Base-by-base conservation (phyloP, 108 stramenopile genomes). In the Schizochytrium sp. region DNA sequence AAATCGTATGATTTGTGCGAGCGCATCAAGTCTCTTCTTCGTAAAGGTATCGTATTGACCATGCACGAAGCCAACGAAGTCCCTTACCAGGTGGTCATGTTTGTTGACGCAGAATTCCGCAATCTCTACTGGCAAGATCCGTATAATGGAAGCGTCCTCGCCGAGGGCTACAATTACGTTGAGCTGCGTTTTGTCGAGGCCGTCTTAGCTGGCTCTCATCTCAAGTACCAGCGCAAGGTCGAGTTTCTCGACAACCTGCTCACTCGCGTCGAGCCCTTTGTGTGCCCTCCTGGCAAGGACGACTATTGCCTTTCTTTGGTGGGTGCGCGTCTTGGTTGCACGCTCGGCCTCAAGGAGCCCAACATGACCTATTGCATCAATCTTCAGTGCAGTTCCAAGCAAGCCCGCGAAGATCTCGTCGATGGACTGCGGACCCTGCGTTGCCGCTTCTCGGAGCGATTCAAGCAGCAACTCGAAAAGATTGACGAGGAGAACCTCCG, bases 91-190 rank as follows among this genome's bases (percentile, higher is more conserved):
- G n/a, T 83, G 19, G 23, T 83, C 45, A 83, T 83, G 76, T 83
- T 83, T 23, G n/a, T 4, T 1, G 76, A 83, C 51, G 10, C 12
- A 6, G 76, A 83, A 23, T 83, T 83, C 51, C 44, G 48, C 43
- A 47, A 53, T 23, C 51, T 83, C 19, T 83, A 83, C 51, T 83
- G 76, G 76, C 76, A 83, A 23, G 76, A 83, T 18, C 76, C 76
- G n/a, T 53, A 21, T 4, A 2, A 21, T 4, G 76, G 76, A 12
- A 83, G 76, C 51, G 23, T 83, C 6, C 76, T 83, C 12, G 48
- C 45, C n/a, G 48, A 47, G 51, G 76, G 76, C 19, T 83, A 83
- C 51, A 10, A 53, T 18, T 83, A 83, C 51, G 76, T 83, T 1
- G 48, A 83, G n/a, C n/a, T 83, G 2, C 76, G 76, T 23, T 83